Conservation (phyloP, 164 flowering plant species). For the Vitis riparia region DNA sequence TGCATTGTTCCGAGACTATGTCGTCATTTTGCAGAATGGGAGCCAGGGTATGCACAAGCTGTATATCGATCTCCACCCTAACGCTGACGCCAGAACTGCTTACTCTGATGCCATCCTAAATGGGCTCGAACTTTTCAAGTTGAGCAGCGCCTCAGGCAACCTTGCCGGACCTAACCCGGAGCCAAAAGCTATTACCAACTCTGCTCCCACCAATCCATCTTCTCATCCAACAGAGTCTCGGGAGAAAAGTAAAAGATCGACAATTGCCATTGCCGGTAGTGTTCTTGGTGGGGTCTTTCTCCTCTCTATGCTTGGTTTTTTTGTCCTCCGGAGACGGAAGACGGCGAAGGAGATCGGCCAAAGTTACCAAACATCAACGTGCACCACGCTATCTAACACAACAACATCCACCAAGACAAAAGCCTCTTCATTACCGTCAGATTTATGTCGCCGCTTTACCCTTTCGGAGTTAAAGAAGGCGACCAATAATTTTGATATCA, state of each 20-base stretch:
- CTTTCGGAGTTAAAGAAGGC: not conserved
- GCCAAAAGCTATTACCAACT: not conserved
- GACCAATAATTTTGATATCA: not conserved
- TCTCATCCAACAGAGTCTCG: not conserved
- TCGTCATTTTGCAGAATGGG: not conserved
- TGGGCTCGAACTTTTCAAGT: constrained; percentile 23
- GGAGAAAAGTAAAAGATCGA: not conserved
- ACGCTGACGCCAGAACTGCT: not conserved
- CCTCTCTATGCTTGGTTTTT: not conserved
- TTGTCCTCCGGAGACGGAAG: not conserved
- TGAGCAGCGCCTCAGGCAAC: not conserved
- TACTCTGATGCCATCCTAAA: constrained; percentile 16
- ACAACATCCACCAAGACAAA: not conserved
- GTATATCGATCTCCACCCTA: constrained; percentile 9
- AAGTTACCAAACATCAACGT: too few species aligned
- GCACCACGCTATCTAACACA: not conserved
- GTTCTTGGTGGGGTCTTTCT: not conserved
- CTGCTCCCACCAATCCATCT: too few species aligned
- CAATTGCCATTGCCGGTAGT: not conserved
- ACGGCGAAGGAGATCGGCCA: too few species aligned
- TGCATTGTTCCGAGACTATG: constrained; percentile 21
- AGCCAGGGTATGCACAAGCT: not conserved
- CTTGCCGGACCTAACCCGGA: constrained; percentile 20
- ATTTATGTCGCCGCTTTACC: not conserved
- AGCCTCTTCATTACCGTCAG: not conserved